Base-by-base conservation (phyloP, 148 eudicot genomes). In the Heliosperma pusillum region DNA sequence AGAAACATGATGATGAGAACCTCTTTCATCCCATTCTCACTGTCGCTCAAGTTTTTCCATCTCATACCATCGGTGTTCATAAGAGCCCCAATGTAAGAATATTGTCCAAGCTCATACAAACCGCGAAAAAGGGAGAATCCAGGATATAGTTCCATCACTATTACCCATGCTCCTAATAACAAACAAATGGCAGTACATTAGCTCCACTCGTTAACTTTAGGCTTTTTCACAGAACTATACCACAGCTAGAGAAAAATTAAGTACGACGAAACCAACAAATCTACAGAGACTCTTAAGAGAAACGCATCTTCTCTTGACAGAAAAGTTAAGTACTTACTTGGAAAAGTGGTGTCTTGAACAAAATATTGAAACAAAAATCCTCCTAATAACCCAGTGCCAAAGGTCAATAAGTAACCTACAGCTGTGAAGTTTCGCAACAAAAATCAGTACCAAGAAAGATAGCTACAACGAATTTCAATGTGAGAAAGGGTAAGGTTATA, bases 61-160 rank as follows among this genome's bases (percentile, higher is more conserved):
- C 86, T 80, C 97, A 94, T 94, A 64, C 98, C 98, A 73, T 85
- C 73, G 27, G 84, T 83, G 66, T 93, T 90, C 90, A 85, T 86
- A 53, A 50, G 70, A 63, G 78, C 76, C 77, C 88, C 98, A 27
- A 44, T 67, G 69, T 82, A 79, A 6, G 98, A 80, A 83, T 89
- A 90, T 62, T 88, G 87, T 67, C 90, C 82, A 72, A 94, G 82
- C 74, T 94, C 98, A 75, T 85, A 90, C 27, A 94, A 72, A 33
- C 93, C 98, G 61, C 96, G 91, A 71, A 64, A 94, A 50, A 94
- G 89, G 58, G 97, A 76, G 76, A 94, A 94, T 42, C 97, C 94
- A 10, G 98, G 98, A 86, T 84, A 94, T 74, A 94, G 68, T 75
- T 94, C 93, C 98, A 94, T 94, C 45, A 85, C 87, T 74, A 87